These are phyloP conservation scores for Termitomyces sp. DNA, from an alignment of 768 basidiomycete genomes.

Conservation along the genomic window DNA sequence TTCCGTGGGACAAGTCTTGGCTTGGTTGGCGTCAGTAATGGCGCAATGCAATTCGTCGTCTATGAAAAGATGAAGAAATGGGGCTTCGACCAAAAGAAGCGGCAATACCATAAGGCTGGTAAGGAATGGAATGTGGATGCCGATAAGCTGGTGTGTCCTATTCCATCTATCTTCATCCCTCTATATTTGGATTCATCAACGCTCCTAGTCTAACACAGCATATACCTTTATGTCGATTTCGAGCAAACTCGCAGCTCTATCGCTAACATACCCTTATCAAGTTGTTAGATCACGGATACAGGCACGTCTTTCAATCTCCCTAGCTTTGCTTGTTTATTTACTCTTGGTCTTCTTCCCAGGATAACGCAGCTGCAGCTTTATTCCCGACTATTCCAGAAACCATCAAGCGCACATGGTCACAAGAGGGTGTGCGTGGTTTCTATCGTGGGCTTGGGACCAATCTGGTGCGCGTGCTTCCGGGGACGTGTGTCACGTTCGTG, in stretches of 20 bases:
- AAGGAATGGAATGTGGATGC: conserved; percentile 62
- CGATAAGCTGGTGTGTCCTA: conserved; percentile 75
- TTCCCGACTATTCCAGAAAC: conserved; percentile 85
- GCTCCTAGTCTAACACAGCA: conserved; percentile 73
- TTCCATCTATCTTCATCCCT: background rate
- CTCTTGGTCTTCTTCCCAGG: conserved; percentile 32
- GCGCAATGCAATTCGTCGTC: conserved; percentile 91
- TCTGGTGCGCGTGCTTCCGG: conserved; percentile 89
- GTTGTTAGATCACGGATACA: conserved; percentile 93
- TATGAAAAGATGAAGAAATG: conserved; percentile 95
- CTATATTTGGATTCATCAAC: background rate
- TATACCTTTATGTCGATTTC: conserved; percentile 91
- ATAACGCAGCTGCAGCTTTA: conserved; percentile 56
- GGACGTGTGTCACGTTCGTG: conserved; percentile 97
- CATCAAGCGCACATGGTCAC: conserved; percentile 72
- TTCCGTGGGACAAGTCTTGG: conserved; percentile 87
- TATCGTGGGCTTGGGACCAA: conserved; percentile 96
- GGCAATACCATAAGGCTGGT: conserved; percentile 55
- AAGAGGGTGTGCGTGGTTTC: conserved; percentile 82
- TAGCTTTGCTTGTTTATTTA: background rate
- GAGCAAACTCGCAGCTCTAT: conserved; percentile 82
- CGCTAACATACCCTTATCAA: conserved; percentile 94
- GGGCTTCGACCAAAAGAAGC: conserved; percentile 77
- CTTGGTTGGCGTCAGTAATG: conserved; percentile 89
- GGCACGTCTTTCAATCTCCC: conserved; percentile 35